Evolutionary conservation across 139 green algal species (phyloP).

Genomic region (Chlorella sp.): DNA sequence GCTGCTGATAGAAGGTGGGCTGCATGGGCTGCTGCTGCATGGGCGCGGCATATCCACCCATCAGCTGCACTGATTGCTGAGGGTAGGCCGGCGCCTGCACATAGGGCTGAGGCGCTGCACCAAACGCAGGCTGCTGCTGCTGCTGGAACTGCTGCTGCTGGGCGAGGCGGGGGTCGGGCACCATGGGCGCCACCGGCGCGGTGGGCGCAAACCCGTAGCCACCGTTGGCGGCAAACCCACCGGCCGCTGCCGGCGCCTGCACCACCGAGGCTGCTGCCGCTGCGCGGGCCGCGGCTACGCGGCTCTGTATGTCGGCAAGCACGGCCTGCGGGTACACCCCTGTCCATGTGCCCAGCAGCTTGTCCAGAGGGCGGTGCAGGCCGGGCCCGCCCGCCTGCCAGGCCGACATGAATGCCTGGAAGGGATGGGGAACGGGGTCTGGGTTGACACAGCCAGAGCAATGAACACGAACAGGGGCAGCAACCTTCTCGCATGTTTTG

Average conservation of each 20-base stretch:
- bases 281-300: background rate
- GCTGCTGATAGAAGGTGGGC: slow-evolving; percentile 9
- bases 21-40: background rate
- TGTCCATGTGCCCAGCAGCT: slow-evolving; percentile 67
- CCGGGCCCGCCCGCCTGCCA: slow-evolving; percentile 51
- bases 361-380: slow-evolving; percentile 47
- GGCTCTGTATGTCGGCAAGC: slow-evolving; percentile 44
- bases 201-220: background rate
- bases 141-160: background rate
- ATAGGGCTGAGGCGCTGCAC: background rate
- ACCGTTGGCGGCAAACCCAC: background rate
- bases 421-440: background rate
- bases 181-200: background rate
- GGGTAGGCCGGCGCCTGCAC: background rate
- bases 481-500: no score
- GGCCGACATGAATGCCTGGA: slow-evolving; percentile 57
- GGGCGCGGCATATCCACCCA: background rate
- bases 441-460: no score
- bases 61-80: background rate
- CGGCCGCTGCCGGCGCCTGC: background rate
- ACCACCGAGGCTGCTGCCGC: background rate
- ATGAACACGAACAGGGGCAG: no score
- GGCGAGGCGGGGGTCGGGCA: slow-evolving; percentile 26
- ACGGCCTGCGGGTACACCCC: slow-evolving; percentile 52
- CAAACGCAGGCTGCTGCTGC: background rate